Conservation (phyloP, 2,329 filamentous ascomycete species). For the Hysterium pulicare region DNA sequence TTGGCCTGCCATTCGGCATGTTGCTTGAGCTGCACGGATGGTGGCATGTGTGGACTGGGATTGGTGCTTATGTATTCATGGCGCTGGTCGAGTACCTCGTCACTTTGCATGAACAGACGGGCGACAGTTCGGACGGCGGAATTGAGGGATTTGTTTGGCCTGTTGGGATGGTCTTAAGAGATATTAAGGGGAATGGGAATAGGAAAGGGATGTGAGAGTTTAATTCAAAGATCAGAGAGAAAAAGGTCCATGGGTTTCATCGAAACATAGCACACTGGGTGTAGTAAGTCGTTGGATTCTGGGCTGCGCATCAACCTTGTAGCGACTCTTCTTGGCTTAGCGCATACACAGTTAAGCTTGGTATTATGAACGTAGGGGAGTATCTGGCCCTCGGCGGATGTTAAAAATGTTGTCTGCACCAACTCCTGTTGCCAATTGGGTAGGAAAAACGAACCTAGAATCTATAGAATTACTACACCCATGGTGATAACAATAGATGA, state of each 20-base stretch:
- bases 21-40: constrained; percentile 60
- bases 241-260: not conserved
- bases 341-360: too few species aligned
- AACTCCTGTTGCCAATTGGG: too few species aligned
- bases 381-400: too few species aligned
- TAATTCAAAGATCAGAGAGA: not conserved
- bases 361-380: too few species aligned
- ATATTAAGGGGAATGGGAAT: constrained; percentile 17
- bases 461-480: too few species aligned
- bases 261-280: too few species aligned
- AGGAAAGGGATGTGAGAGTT: not conserved
- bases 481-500: too few species aligned
- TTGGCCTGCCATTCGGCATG: constrained; percentile 57
- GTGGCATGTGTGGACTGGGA: constrained; percentile 62
- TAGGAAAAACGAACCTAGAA: too few species aligned
- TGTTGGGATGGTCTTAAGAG: constrained; percentile 26
- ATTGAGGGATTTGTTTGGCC: constrained; percentile 39
- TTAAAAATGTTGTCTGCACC: too few species aligned
- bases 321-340: too few species aligned
- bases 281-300: too few species aligned
- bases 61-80: constrained; percentile 48
- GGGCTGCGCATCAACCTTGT: too few species aligned
- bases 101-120: constrained; percentile 26
- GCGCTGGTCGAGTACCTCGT: constrained; percentile 36
- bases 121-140: constrained; percentile 25